These are phyloP conservation scores for Cyclotella cryptica DNA, from an alignment of 108 stramenopile genomes.

Conservation along the genomic window DNA sequence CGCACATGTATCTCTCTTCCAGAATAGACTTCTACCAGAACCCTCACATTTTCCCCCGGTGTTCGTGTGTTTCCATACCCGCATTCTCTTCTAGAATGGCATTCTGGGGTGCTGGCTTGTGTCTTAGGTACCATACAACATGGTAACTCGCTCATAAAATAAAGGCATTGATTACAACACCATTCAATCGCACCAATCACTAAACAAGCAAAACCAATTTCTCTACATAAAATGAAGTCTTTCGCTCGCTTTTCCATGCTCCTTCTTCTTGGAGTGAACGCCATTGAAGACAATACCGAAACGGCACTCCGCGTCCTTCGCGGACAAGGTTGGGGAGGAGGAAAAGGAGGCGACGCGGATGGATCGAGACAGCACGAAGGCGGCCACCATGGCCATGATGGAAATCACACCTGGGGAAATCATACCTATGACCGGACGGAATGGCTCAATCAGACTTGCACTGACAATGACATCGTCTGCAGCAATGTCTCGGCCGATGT, in stretches of 20 bases:
- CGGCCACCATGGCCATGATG: neutral
- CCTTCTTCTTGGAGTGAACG: neutral
- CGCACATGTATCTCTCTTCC: too few species aligned
- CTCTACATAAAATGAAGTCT: neutral
- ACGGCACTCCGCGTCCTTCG: neutral
- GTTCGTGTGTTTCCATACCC: too few species aligned
- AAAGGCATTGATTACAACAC: too few species aligned
- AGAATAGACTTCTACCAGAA: too few species aligned
- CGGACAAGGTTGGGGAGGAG: neutral
- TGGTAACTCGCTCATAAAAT: too few species aligned
- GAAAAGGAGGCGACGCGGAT: too few species aligned
- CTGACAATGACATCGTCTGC: conserved; percentile 1
- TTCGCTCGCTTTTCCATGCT: conserved; percentile 5
- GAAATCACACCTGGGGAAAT: neutral
- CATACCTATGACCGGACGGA: neutral
- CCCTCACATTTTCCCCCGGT: too few species aligned
- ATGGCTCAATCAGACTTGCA: conserved; percentile 10
- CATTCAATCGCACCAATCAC: too few species aligned
- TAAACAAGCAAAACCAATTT: neutral
- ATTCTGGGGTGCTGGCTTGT: too few species aligned
- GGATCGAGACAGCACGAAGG: too few species aligned
- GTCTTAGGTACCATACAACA: too few species aligned
- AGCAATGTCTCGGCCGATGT: neutral
- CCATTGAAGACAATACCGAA: neutral
- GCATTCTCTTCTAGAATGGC: too few species aligned